Evolutionary conservation across 768 basidiomycete species (phyloP).

Genomic region (Hygrocybe punicea): DNA sequence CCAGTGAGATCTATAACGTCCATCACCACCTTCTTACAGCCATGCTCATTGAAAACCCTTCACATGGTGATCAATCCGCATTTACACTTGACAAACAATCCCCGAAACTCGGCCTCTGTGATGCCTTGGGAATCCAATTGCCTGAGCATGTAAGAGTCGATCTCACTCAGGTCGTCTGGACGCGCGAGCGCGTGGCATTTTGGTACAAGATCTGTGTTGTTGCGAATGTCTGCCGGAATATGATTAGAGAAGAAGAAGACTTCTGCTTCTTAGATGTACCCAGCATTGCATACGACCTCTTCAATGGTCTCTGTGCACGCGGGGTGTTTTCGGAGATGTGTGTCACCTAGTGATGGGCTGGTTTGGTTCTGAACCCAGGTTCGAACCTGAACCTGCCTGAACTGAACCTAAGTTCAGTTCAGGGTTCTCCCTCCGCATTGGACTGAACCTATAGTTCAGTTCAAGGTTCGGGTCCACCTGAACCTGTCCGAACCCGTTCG

Average conservation of each 20-base stretch:
- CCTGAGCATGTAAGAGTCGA: neutral
- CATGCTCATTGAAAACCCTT: too few species aligned
- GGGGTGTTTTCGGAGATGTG: neutral
- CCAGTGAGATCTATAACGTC: too few species aligned
- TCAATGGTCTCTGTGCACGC: neutral
- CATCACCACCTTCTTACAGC: too few species aligned
- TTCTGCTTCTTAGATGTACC: neutral
- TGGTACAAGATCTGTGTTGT: neutral
- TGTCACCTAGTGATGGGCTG: too few species aligned
- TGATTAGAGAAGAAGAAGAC: neutral
- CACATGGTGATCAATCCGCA: neutral
- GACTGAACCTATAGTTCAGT: too few species aligned
- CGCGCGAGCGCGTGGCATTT: neutral
- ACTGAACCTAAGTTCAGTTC: too few species aligned
- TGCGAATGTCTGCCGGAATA: neutral
- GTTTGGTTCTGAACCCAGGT: too few species aligned
- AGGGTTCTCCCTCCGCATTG: too few species aligned
- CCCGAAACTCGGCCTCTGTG: neutral
- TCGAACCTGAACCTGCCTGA: too few species aligned
- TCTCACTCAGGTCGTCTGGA: neutral
- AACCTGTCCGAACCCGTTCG: too few species aligned
- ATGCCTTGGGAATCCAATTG: neutral
- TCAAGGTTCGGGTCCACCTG: too few species aligned
- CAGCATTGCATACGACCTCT: neutral
- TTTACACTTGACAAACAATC: neutral